Base-by-base conservation (phyloP, 2,329 filamentous ascomycete genomes). In the Xylariaceae sp. region DNA sequence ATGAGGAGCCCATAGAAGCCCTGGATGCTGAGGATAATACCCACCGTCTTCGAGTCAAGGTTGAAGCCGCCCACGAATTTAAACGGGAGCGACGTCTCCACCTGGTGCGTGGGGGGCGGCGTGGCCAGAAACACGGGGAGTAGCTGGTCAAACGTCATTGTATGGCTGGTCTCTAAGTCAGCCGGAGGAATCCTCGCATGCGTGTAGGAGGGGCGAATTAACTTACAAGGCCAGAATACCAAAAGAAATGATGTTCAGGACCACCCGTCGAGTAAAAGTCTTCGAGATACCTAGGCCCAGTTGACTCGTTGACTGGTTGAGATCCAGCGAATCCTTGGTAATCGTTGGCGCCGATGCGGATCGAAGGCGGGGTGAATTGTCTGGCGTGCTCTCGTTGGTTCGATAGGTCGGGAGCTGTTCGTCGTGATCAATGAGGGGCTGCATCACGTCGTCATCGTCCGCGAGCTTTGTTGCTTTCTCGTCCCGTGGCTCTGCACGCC, bases 151-250 rank as follows among this genome's bases (percentile, higher is more conserved):
- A 95, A 94, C 0, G 91, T 95, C 73, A 99, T 96, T 9, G 92
- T 96, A 74, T 97, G 92, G 74, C 91, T 96, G 66, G 41, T 58
- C 34, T 31, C 34, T 9, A 11, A 9, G 54, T 53, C 32, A 61
- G 43, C 53, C 47, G 68, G 59, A 67, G 59, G 65, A 63, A 12
- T 27, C 2, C 8, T 50, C 7, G 40, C 34, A 42, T 8, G 19
- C 19, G 19, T 19, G 19, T 19, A 19, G 19, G n/a, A 3, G 9
- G 47, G 5, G 53, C 65, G 3, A 29, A 31, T 4, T 5, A 19
- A 86, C 90, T 83, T 80, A 96, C 91, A 95, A 96, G 60, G 92
- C 92, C 56, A 97, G 77, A 64, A 97, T 90, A 44, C 91, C 92
- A 68, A 95, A 96, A 50, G 88, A 90, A 54, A 92, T 74, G 60